Conservation (phyloP, 2,329 filamentous ascomycete genomes). For the Pleomassaria siparia region DNA sequence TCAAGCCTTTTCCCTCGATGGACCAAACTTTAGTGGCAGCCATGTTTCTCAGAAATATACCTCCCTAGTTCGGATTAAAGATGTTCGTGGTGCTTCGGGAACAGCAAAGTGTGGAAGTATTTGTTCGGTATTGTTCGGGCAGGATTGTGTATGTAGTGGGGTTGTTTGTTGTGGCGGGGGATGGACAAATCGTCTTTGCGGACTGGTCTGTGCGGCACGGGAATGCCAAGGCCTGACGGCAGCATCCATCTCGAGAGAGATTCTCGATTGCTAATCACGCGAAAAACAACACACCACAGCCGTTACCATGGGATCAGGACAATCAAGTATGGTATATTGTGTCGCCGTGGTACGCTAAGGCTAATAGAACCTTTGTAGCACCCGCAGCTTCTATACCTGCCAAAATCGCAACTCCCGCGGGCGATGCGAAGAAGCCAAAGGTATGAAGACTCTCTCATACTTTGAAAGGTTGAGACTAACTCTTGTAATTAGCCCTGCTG, state of each 20-base stretch:
- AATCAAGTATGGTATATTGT: constrained; percentile 14
- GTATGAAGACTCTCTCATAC: constrained; percentile 23
- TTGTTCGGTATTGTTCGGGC: constrained; percentile 1
- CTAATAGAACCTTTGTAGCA: constrained; percentile 23
- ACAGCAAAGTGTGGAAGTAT: constrained; percentile 6
- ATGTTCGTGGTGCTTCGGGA: constrained; percentile 1
- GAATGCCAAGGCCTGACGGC: constrained; percentile 21
- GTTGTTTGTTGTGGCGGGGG: constrained; percentile 2
- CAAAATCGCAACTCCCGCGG: constrained; percentile 49
- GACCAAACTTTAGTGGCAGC: constrained; percentile 71
- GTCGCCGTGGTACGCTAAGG: background rate
- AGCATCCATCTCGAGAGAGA: background rate
- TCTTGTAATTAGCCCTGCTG: constrained; percentile 74
- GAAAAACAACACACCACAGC: constrained; percentile 14
- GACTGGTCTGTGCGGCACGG: constrained; percentile 12
- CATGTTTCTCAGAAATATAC: constrained; percentile 37
- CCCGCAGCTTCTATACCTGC: constrained; percentile 34
- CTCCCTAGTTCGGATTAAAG: background rate
- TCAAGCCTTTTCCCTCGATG: constrained; percentile 86
- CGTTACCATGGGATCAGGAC: constrained; percentile 37
- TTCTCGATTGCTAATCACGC: constrained; percentile 32
- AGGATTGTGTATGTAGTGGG: constrained; percentile 30
- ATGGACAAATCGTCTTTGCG: constrained; percentile 6
- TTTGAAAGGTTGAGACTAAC: background rate
- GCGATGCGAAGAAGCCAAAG: constrained; percentile 49